A percentile compares a stretch with the other conserved stretches of the same genome.
Conservation (phyloP, 345 rosid species). For the Rhodomyrtus tomentosa region DNA sequence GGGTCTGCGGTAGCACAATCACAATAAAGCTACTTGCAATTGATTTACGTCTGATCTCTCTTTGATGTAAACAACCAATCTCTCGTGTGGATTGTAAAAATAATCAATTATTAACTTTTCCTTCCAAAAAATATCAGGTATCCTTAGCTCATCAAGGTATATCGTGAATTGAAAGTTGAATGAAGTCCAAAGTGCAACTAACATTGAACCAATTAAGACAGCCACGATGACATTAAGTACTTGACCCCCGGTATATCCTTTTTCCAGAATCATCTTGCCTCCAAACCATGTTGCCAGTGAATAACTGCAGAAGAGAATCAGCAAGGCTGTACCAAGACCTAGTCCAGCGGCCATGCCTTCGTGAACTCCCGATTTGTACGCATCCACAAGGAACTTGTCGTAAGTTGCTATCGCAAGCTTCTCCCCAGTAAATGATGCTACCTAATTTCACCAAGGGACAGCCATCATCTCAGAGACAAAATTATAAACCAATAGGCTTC, state of each 20-base stretch:
- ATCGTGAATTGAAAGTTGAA: not conserved
- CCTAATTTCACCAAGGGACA: constrained; percentile 32
- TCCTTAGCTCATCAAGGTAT: not conserved
- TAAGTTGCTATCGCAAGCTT: constrained; percentile 14
- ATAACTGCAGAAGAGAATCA: constrained; percentile 14
- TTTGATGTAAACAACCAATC: not conserved
- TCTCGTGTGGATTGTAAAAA: not conserved
- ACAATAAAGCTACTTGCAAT: not conserved
- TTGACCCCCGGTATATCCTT: constrained; percentile 22
- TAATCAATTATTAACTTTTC: not conserved
- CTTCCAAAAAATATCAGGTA: not conserved
- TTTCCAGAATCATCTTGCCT: constrained; percentile 25
- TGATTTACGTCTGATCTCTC: not conserved
- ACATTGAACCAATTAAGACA: constrained; percentile 27
- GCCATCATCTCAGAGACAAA: not conserved
- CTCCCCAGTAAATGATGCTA: constrained; percentile 71
- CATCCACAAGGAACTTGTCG: constrained; percentile 16
- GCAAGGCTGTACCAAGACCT: constrained; percentile 14
- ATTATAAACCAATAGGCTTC: not conserved
- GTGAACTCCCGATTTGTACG: constrained; percentile 13
- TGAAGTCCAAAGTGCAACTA: constrained; percentile 1
- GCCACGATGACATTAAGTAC: constrained; percentile 28
- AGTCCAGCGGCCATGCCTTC: constrained; percentile 21
- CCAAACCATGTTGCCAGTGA: constrained; percentile 35
- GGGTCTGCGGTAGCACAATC: not conserved